Evolutionary conservation across 768 basidiomycete species (phyloP).

Genomic region (Lactarius indigo): DNA sequence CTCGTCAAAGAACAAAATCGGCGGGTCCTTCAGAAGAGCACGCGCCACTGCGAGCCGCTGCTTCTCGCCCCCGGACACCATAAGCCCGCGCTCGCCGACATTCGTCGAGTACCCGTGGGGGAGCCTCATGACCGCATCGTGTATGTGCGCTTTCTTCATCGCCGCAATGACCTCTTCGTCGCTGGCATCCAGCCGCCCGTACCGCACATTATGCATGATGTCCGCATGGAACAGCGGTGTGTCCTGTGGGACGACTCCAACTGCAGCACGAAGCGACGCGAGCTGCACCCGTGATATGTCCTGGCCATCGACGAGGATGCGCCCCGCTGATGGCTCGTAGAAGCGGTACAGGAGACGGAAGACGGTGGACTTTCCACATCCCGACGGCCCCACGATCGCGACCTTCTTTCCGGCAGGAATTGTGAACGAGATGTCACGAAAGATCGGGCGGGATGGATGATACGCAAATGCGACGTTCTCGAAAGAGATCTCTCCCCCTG

Average conservation of each 20-base stretch:
- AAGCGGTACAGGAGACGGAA: conserved; percentile 93
- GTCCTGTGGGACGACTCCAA: conserved; percentile 97
- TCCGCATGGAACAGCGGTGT: conserved; percentile 97
- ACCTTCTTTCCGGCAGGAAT: conserved; percentile 96
- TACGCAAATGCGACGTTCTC: conserved; percentile 92
- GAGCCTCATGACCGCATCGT: conserved; percentile 70
- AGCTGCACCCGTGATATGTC: conserved; percentile 72
- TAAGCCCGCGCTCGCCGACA: conserved; percentile 94
- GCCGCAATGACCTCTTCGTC: conserved; percentile 88
- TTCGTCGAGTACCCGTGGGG: conserved; percentile 87
- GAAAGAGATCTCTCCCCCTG: conserved; percentile 87
- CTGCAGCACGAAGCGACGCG: conserved; percentile 62
- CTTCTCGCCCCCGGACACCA: conserved; percentile 99
- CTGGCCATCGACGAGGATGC: conserved; percentile 87
- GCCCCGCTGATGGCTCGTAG: conserved; percentile 79
- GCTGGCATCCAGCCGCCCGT: conserved; percentile 81
- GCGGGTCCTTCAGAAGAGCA: conserved; percentile 89
- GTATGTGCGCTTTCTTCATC: conserved; percentile 82
- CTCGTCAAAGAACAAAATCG: conserved; percentile 97
- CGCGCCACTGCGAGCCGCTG: conserved; percentile 94
- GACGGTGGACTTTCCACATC: conserved; percentile 96
- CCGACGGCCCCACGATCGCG: conserved; percentile 94
- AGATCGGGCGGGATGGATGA: conserved; percentile 89
- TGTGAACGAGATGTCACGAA: conserved; percentile 80
- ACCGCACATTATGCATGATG: conserved; percentile 92